phyloP scores from a whole-genome alignment of 2,329 filamentous ascomycete genomes.

The Colletotrichum ledebouriae region DNA sequence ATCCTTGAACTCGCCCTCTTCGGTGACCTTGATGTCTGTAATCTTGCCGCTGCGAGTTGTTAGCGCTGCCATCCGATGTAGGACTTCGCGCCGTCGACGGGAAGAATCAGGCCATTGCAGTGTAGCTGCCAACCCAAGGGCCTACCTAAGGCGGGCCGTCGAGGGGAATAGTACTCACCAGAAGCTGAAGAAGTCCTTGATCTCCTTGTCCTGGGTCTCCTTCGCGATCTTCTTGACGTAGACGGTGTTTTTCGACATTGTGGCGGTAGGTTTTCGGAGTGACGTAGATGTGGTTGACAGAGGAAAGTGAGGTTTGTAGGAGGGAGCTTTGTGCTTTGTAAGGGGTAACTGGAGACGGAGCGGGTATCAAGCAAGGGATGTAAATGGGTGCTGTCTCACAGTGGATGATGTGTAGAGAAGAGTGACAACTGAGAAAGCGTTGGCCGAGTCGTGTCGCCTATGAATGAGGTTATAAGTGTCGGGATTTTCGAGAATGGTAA shows the following conservation, averaged over 20 bases:
- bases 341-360: constrained; percentile 37
- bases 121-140: background rate
- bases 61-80: background rate
- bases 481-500: constrained; percentile 18
- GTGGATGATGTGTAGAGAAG: constrained; percentile 14
- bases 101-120: constrained; percentile 16
- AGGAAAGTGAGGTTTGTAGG: constrained; percentile 20
- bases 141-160: no score
- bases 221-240: constrained; percentile 90
- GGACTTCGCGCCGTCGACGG: background rate
- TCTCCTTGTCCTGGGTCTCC: constrained; percentile 88
- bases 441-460: constrained; percentile 8
- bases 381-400: constrained; percentile 30
- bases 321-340: constrained; percentile 34
- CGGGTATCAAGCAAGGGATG: constrained; percentile 37
- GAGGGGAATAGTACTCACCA: constrained; percentile 68
- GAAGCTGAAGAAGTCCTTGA: constrained; percentile 98
- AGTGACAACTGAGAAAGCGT: background rate
- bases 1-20: constrained; percentile 77
- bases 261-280: constrained; percentile 45
- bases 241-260: constrained; percentile 76
- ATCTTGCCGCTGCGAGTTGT: constrained; percentile 83
- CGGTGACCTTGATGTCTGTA: constrained; percentile 80
- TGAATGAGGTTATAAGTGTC: constrained; percentile 31
- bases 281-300: constrained; percentile 28